Percentiles rank a stretch among this genome's conserved stretches.
These are phyloP conservation scores for Lactarius hatsudake DNA, from an alignment of 768 basidiomycete genomes.

Conservation along the genomic window DNA sequence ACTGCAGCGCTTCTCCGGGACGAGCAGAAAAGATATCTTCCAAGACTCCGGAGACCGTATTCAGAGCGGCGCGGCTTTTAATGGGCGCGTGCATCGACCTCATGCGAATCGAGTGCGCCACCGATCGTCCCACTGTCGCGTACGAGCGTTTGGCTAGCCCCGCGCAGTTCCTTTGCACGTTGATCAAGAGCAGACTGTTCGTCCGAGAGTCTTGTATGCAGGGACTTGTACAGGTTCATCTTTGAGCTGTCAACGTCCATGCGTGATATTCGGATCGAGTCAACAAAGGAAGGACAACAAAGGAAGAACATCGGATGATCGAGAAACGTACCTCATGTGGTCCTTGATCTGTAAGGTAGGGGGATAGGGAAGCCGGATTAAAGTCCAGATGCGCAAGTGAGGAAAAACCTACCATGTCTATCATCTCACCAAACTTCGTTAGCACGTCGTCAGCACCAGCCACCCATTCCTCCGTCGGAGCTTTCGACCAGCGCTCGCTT, in stretches of 20 bases:
- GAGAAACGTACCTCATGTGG: constrained; percentile 45
- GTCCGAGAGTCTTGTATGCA: constrained; percentile 42
- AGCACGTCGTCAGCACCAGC: constrained; percentile 51
- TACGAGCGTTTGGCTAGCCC: constrained; percentile 40
- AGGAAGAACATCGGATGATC: background rate
- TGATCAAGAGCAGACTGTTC: constrained; percentile 42
- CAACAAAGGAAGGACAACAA: background rate
- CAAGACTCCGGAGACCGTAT: background rate
- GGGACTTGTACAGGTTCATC: constrained; percentile 44
- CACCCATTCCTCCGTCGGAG: constrained; percentile 52
- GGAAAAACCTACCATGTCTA: constrained; percentile 47
- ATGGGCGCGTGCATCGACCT: background rate
- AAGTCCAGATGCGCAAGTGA: background rate
- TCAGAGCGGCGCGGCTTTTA: background rate
- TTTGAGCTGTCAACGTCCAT: constrained; percentile 39
- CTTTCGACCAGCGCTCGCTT: constrained; percentile 48
- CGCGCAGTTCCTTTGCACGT: constrained; percentile 41
- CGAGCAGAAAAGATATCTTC: too few relatives aligned
- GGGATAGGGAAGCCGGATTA: background rate
- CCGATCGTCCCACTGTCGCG: constrained; percentile 42
- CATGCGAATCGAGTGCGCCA: constrained; percentile 24
- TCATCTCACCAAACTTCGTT: constrained; percentile 41
- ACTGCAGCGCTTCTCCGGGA: background rate
- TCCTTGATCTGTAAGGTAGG: constrained; percentile 39
- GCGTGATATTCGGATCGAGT: background rate